Base-by-base conservation (phyloP, 208 protist species). In the Trypanosoma rangeli region DNA sequence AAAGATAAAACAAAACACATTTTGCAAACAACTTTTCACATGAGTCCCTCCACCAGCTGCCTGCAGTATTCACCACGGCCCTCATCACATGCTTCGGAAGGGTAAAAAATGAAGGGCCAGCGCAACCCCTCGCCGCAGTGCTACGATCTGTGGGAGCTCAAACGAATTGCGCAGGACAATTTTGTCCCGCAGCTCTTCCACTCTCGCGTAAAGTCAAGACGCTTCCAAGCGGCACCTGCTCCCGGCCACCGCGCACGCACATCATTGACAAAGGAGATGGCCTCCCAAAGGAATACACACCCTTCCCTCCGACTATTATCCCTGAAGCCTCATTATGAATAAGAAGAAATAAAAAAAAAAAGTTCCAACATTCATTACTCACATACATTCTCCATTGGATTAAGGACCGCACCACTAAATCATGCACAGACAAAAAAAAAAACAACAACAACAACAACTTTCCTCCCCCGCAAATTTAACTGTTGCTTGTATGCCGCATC, bases 371-470 rank as follows among this genome's bases (percentile, higher is more conserved):
- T 15, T 26, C n/a, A 1, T n/a, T 55, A 5, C n/a, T 55, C 50
- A 31, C 24, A 13, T 24, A 15, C n/a, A 31, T 24, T 55, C 24
- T 55, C n/a, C 24, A 31, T 55, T 9, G n/a, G 10, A 3, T 28
- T 55, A 5, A 55, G 3, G 5, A 28, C 9, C 10, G 1, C n/a
- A 55, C 5, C 50, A 15, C 12, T 29, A 9, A 1, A 24, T 29
- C 50, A 31, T 18, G 5, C 50, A 55, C 37, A 24, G 29, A 58
- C 29, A 7, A 0, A 42, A 7, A 53, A 50, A 59, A 67, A 44
- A 76, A 76, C 28, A 73, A 74, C 26, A 60, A 60, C 9, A 57
- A 60, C 9, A 16, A 9, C 13, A 3, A 1, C n/a, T 16, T 46
- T 16, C 42, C 13, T 46, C 13, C 33, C 7, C 33, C 33, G n/a